phyloP scores from a whole-genome alignment of 148 eudicot species.

The Persicaria tinctoria region DNA sequence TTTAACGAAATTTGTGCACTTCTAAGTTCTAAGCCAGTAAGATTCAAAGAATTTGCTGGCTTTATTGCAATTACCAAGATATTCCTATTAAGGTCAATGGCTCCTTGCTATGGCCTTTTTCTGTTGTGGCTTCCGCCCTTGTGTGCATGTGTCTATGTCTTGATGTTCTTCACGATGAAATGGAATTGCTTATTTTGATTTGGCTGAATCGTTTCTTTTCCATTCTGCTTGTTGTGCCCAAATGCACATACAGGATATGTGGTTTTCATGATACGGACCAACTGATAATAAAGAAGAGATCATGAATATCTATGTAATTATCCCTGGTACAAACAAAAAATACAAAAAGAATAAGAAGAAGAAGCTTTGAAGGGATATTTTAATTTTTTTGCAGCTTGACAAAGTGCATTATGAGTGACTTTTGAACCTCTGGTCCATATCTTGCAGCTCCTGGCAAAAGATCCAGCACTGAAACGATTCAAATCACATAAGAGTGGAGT shows the following conservation, averaged over 20 bases:
- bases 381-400: not conserved
- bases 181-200: not conserved
- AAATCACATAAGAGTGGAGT: constrained; percentile 65
- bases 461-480: constrained; percentile 68
- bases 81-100: not conserved
- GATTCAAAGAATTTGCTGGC: not conserved
- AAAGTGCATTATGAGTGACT: not conserved
- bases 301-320: not conserved
- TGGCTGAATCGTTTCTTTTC: not conserved
- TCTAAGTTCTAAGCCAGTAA: not conserved
- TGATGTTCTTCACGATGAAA: not conserved
- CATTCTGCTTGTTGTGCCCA: not conserved
- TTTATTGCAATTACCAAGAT: not conserved
- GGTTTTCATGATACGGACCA: not conserved
- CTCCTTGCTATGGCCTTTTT: not conserved
- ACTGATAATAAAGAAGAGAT: not conserved
- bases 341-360: too few relatives aligned
- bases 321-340: not conserved
- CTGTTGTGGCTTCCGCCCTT: not conserved
- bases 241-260: not conserved
- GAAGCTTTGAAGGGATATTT: not conserved
- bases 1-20: not conserved
- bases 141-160: not conserved
- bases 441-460: constrained; percentile 76
- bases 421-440: not conserved